Base-by-base conservation (phyloP, 1,139 yeast species). In the Lodderomyces parapsilosis region DNA sequence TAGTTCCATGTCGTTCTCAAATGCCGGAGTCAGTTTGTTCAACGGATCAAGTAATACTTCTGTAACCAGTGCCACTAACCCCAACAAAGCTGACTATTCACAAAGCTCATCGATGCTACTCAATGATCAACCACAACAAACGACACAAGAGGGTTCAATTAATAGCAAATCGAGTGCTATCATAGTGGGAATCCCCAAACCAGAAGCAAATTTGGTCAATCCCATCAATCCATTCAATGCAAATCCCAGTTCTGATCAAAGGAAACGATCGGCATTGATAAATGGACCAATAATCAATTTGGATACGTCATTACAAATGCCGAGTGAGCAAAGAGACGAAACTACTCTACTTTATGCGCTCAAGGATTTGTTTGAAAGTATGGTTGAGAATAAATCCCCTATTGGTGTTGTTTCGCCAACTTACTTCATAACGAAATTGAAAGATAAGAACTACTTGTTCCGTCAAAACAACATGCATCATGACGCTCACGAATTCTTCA, bases 401-500 rank as follows among this genome's bases (percentile, higher is more conserved):
- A 81, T 80, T 2, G 98, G 98, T 2, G 89, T 93, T 7, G 91
- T 89, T 0, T 86, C 96, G 1, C 97, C 98, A 0, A 68, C 72
- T 25, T 76, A 79, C 54, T 78, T 93, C 41, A 80, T 93, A 40
- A 83, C 81, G 39, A 83, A 84, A 42, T 70, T 91, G 43, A 90
- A 90, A 60, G 80, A 79, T 44, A 90, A 88, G 55, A 93, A 93
- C 60, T 86, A 82, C 53, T 68, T 93, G 52, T 93, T 93, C 60
- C 74, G 96, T 49, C 86, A 90, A 47, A 83, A 86, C 42, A 73
- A 73, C 48, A 90, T 91, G 96, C 99, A 93, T 62, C 99, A 93
- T 59, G 99, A 93, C 69, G 97, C 99, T 2, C 99, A 93, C 63
- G 99, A 93, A 62, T 93, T 93, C 62, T 76, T 90, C 59, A 91